A percentile compares a stretch with the other conserved stretches of the same genome.
phyloP scores from a whole-genome alignment of 73 alveolate species.

The Strombidium stylifer region DNA sequence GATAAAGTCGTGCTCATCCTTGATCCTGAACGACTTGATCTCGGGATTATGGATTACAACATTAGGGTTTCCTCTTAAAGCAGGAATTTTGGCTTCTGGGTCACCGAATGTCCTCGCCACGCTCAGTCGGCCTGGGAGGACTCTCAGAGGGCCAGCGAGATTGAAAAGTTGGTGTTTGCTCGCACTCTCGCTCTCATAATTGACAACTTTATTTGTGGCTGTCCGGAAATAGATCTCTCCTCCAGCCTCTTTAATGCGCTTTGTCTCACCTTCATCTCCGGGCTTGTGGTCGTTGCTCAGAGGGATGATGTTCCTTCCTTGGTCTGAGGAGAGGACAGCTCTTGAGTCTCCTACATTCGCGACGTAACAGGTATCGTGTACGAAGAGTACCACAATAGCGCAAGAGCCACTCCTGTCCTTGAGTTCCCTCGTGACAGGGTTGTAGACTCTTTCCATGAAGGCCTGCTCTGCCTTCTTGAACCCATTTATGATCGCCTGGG shows the following conservation, averaged over 20 bases:
- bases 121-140: constrained; percentile 68
- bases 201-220: constrained; percentile 20
- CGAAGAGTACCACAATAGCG: constrained; percentile 81
- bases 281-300: constrained; percentile 96
- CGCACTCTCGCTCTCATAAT: not conserved
- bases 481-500: constrained; percentile 88
- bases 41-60: constrained; percentile 83
- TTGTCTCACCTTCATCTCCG: constrained; percentile 69
- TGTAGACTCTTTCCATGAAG: constrained; percentile 78
- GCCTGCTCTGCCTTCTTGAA: constrained; percentile 87
- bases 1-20: constrained; percentile 33
- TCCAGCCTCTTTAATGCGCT: constrained; percentile 87
- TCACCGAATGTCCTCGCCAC: constrained; percentile 88
- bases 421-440: constrained; percentile 45
- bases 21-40: constrained; percentile 50
- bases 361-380: constrained; percentile 85
- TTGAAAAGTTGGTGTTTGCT: not conserved
- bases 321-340: constrained; percentile 74
- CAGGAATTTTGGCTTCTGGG: constrained; percentile 74
- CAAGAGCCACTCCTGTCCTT: constrained; percentile 96
- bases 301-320: constrained; percentile 61
- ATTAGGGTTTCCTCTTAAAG: constrained; percentile 69
- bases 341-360: constrained; percentile 97
- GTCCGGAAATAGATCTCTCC: constrained; percentile 85
- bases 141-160: constrained; percentile 72